These are phyloP conservation scores for Sungouiozyma intestinalis DNA, from an alignment of 805 yeast species.

Conservation along the genomic window DNA sequence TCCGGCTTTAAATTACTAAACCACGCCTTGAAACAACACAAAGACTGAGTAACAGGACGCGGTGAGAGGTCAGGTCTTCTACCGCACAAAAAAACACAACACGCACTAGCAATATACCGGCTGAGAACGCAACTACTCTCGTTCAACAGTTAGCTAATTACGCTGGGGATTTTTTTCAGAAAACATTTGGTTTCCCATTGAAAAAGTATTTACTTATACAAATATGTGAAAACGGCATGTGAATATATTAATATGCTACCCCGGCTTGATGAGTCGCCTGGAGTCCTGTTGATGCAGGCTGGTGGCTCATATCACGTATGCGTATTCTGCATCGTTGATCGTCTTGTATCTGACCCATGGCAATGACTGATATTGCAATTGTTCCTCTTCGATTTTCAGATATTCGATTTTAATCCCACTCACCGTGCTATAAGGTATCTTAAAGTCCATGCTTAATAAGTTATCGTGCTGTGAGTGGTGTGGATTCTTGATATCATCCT, in stretches of 20 bases:
- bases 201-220: background rate
- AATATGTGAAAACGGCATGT: background rate
- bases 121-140: too few relatives aligned
- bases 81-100: too few relatives aligned
- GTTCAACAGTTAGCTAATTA: too few relatives aligned
- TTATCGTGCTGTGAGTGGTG: constrained; percentile 1
- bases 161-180: too few relatives aligned
- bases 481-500: background rate
- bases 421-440: constrained; percentile 52
- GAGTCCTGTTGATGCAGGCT: too few relatives aligned
- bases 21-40: too few relatives aligned
- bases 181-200: background rate
- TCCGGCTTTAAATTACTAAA: too few relatives aligned
- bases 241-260: background rate
- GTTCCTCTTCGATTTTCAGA: constrained; percentile 54
- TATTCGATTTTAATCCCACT: constrained; percentile 61
- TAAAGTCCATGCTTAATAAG: constrained; percentile 42
- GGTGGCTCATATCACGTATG: constrained; percentile 15
- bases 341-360: constrained; percentile 69
- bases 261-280: too few relatives aligned
- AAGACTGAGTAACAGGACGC: too few relatives aligned
- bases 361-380: constrained; percentile 52
- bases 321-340: constrained; percentile 32
- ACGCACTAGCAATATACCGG: too few relatives aligned
- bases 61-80: too few relatives aligned